phyloP scores from a whole-genome alignment of 148 eudicot genomes.

The Camellia japonica region DNA sequence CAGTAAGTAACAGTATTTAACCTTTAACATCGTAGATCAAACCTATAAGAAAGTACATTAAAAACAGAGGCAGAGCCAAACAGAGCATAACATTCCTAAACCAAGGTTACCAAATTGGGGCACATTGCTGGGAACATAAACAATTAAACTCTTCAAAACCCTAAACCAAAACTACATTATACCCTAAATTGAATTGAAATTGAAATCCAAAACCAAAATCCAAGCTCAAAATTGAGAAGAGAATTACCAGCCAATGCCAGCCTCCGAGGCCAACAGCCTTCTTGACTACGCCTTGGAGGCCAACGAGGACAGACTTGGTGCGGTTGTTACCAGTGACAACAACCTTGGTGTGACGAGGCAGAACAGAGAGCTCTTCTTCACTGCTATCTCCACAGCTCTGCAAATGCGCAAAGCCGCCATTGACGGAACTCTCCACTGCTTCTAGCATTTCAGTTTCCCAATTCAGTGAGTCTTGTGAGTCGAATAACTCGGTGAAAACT shows the following conservation, averaged over 20 bases:
- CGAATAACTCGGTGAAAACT: slow-evolving; percentile 13
- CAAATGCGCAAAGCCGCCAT: slow-evolving; percentile 37
- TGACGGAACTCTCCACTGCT: slow-evolving; percentile 36
- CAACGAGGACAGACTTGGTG: slow-evolving; percentile 74
- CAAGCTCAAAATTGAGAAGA: neutral
- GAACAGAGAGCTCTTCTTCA: slow-evolving; percentile 66
- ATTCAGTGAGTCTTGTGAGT: slow-evolving; percentile 8
- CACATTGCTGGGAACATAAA: neutral
- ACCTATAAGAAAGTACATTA: neutral
- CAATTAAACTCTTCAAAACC: slow-evolving; percentile 2
- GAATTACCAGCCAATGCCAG: slow-evolving; percentile 85
- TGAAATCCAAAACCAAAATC: neutral
- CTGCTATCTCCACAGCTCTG: slow-evolving; percentile 61
- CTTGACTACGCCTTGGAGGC: slow-evolving; percentile 73
- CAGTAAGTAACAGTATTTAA: neutral
- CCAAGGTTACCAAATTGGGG: neutral
- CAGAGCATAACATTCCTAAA: too few species aligned
- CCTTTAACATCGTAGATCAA: neutral
- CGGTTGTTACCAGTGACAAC: slow-evolving; percentile 75
- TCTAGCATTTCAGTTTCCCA: slow-evolving; percentile 39
- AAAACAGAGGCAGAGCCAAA: neutral
- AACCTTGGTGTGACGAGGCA: slow-evolving; percentile 74
- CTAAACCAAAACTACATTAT: slow-evolving; percentile 5
- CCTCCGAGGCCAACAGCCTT: slow-evolving; percentile 84
- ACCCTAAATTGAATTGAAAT: neutral